These are phyloP conservation scores for Entonaema liquescens DNA, from an alignment of 495 filamentous ascomycete genomes.

Conservation along the genomic window DNA sequence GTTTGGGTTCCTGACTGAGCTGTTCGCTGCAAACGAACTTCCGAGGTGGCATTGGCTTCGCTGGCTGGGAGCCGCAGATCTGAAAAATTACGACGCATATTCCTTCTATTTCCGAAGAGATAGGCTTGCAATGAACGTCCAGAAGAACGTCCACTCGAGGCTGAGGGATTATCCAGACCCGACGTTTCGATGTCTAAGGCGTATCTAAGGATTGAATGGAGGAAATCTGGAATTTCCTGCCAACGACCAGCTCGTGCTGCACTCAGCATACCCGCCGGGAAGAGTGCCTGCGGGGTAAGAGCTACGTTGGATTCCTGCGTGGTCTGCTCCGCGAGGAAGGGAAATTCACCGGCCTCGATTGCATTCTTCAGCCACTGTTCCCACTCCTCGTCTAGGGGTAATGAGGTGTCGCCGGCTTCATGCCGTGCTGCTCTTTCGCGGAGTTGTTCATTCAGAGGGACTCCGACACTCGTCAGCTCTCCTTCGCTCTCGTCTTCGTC, in stretches of 20 bases:
- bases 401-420: constrained; percentile 67
- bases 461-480: constrained; percentile 74
- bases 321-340: constrained; percentile 53
- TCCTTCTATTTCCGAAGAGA: background rate
- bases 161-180: constrained; percentile 6
- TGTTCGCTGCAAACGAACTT: constrained; percentile 39
- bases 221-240: constrained; percentile 59
- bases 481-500: constrained; percentile 71
- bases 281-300: constrained; percentile 52
- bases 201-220: constrained; percentile 57
- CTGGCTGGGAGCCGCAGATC: constrained; percentile 41
- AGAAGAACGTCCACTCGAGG: constrained; percentile 4
- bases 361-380: constrained; percentile 88
- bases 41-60: constrained; percentile 20
- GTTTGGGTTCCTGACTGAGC: constrained; percentile 40
- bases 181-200: constrained; percentile 45
- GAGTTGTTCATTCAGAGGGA: constrained; percentile 77
- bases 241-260: constrained; percentile 60
- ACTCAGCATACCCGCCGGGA: constrained; percentile 52
- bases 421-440: constrained; percentile 69
- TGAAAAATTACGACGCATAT: constrained; percentile 39
- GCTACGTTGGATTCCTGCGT: constrained; percentile 36
- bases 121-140: constrained; percentile 13
- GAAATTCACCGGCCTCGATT: constrained; percentile 66
- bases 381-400: constrained; percentile 79